phyloP scores from a whole-genome alignment of 83 land plant species.

The Diphasiastrum complanatum region DNA sequence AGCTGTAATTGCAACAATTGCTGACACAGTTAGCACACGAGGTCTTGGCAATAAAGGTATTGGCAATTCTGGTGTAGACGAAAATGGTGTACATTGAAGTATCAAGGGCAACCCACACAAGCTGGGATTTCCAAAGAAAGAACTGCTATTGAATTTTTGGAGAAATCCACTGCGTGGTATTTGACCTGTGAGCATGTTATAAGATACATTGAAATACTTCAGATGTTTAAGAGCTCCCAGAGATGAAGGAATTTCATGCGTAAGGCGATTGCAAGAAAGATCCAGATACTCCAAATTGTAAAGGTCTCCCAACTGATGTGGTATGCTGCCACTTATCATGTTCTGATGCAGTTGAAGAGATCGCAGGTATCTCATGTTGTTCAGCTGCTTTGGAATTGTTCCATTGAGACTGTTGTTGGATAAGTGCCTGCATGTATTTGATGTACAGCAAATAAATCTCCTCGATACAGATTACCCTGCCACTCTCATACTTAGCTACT shows the following conservation, averaged over 20 bases:
- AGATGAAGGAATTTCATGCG: conserved; percentile 52
- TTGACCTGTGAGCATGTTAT: conserved; percentile 62
- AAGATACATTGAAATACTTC: conserved; percentile 68
- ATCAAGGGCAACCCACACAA: conserved; percentile 76
- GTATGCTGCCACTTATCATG: conserved; percentile 60
- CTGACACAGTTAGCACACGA: conserved; percentile 50
- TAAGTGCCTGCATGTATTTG: conserved; percentile 56
- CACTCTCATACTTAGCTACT: background rate
- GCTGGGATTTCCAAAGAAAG: conserved; percentile 53
- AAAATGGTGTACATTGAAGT: conserved; percentile 29
- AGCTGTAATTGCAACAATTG: conserved; percentile 72
- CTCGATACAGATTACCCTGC: background rate
- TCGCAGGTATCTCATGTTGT: conserved; percentile 54
- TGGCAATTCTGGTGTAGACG: conserved; percentile 6
- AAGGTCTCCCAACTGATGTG: conserved; percentile 43
- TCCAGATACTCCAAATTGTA: conserved; percentile 41
- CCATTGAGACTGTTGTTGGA: conserved; percentile 68
- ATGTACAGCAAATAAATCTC: background rate
- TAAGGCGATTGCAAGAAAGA: conserved; percentile 49
- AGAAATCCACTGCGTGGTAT: conserved; percentile 51
- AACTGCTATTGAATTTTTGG: conserved; percentile 40
- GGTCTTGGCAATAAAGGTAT: conserved; percentile 25
- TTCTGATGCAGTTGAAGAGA: conserved; percentile 57
- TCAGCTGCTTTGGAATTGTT: conserved; percentile 48
- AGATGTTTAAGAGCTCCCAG: conserved; percentile 46